Evolutionary conservation across 768 basidiomycete species (phyloP).

Genomic region (Candolleomyces aberdarensis): DNA sequence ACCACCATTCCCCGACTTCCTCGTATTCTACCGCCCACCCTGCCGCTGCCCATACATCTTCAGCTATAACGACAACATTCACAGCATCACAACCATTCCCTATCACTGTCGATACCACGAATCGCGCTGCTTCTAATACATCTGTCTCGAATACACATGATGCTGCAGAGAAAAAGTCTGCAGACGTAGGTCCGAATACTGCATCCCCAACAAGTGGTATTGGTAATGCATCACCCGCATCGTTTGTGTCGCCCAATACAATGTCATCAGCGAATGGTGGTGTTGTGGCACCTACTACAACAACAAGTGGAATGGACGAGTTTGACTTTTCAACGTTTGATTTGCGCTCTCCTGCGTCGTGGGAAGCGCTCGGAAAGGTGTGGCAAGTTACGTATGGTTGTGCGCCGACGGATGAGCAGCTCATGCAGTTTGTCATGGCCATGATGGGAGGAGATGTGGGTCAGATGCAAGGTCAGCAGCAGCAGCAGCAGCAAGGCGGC

Average conservation of each 20-base stretch:
- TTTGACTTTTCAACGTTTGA: constrained; percentile 76
- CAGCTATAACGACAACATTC: constrained; percentile 16
- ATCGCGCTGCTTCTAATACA: constrained; percentile 37
- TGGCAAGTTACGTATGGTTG: constrained; percentile 70
- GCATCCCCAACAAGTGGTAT: constrained; percentile 36
- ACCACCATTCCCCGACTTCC: constrained; percentile 16
- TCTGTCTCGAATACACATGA: constrained; percentile 37
- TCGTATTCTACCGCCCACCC: constrained; percentile 15
- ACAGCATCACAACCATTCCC: constrained; percentile 15
- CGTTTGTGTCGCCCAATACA: constrained; percentile 20
- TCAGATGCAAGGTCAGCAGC: constrained; percentile 5
- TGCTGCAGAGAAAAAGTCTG: constrained; percentile 40
- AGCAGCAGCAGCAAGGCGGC: constrained; percentile 14
- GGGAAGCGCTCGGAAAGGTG: constrained; percentile 79
- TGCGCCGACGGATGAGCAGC: constrained; percentile 67
- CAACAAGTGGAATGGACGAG: constrained; percentile 51
- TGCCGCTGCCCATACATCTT: constrained; percentile 15
- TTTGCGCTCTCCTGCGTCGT: constrained; percentile 67
- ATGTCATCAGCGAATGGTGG: background rate
- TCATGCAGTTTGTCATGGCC: constrained; percentile 71
- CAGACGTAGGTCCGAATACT: constrained; percentile 59
- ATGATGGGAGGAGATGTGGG: constrained; percentile 3
- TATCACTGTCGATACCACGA: constrained; percentile 5
- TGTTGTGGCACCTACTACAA: constrained; percentile 9
- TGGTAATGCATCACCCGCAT: constrained; percentile 35